Percentiles rank a stretch among this genome's conserved stretches.
Conservation (phyloP, 108 stramenopile species). For the Skeletonema grethae region DNA sequence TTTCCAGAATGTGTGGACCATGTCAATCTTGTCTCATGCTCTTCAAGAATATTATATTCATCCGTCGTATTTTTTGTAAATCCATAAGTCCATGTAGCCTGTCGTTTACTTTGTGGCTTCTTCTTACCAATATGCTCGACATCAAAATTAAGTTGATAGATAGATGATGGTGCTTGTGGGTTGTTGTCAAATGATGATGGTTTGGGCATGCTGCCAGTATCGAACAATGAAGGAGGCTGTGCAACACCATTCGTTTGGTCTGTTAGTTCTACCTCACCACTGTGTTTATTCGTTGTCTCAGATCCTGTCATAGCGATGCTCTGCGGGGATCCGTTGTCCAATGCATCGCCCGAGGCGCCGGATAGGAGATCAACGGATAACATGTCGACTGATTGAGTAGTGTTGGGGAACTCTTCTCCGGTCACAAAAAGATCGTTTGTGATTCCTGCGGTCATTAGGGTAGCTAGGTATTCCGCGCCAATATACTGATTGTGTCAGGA, state of each 20-base stretch:
- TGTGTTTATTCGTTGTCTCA: neutral
- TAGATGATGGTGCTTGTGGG: neutral
- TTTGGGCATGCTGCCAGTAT: no score
- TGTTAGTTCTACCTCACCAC: neutral
- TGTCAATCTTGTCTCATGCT: slow-evolving; percentile 29
- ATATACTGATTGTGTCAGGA: no score
- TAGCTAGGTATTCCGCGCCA: no score
- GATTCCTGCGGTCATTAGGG: no score
- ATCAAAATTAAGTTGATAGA: slow-evolving; percentile 39
- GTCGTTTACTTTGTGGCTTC: slow-evolving; percentile 37
- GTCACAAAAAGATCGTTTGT: no score
- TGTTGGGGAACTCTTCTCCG: neutral
- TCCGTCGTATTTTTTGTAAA: neutral
- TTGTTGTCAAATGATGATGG: neutral
- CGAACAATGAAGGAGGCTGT: no score
- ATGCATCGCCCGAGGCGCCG: neutral
- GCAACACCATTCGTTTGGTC: neutral
- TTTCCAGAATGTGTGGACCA: slow-evolving; percentile 47
- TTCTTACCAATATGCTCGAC: slow-evolving; percentile 42
- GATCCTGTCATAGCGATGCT: neutral
- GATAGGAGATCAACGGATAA: neutral
- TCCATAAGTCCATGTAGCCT: slow-evolving; percentile 33
- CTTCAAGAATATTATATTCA: slow-evolving; percentile 1
- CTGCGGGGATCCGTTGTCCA: no score
- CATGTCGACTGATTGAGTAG: neutral